phyloP scores from a whole-genome alignment of 495 filamentous ascomycete species.

The Hypoxylon crocopeplum region DNA sequence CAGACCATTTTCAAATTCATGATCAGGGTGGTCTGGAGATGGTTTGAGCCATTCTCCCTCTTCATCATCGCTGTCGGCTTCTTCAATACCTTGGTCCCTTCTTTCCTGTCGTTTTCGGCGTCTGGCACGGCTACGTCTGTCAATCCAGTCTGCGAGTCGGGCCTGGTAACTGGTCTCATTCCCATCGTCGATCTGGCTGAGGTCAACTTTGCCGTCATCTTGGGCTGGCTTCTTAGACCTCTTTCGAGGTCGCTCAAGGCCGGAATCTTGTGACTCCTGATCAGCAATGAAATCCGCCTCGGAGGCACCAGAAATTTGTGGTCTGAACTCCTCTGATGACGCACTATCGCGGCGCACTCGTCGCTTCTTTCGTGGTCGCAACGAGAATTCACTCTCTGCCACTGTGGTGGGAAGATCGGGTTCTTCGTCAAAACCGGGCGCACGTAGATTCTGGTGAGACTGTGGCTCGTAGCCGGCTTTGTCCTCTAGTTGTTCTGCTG shows the following conservation, averaged over 20 bases:
- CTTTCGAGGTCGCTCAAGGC: conserved; percentile 40
- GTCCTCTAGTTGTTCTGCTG: conserved; percentile 60
- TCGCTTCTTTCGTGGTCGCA: conserved; percentile 58
- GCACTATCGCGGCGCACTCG: conserved; percentile 40
- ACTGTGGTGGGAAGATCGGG: conserved; percentile 36
- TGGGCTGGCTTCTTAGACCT: conserved; percentile 51
- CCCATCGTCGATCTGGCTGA: conserved; percentile 86
- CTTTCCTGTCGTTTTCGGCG: conserved; percentile 49
- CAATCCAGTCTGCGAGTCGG: conserved; percentile 77
- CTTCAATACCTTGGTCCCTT: conserved; percentile 43
- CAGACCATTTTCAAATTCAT: conserved; percentile 74
- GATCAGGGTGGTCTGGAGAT: conserved; percentile 78
- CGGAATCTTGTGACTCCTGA: conserved; percentile 47
- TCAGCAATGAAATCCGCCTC: conserved; percentile 40
- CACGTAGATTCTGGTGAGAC: conserved; percentile 82
- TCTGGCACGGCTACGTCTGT: conserved; percentile 71
- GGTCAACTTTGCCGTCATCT: conserved; percentile 65
- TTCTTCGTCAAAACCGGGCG: conserved; percentile 75
- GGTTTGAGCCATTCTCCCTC: conserved; percentile 83
- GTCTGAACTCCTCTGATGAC: conserved; percentile 55
- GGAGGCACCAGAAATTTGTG: conserved; percentile 42
- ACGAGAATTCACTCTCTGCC: conserved; percentile 56
- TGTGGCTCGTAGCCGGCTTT: conserved; percentile 61
- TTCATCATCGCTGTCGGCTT: conserved; percentile 47
- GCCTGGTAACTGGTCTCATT: conserved; percentile 83